Percentiles rank a stretch among this genome's conserved stretches.
These are phyloP conservation scores for Arthroderma uncinatum DNA, from an alignment of 2,329 filamentous ascomycete species.

Conservation along the genomic window DNA sequence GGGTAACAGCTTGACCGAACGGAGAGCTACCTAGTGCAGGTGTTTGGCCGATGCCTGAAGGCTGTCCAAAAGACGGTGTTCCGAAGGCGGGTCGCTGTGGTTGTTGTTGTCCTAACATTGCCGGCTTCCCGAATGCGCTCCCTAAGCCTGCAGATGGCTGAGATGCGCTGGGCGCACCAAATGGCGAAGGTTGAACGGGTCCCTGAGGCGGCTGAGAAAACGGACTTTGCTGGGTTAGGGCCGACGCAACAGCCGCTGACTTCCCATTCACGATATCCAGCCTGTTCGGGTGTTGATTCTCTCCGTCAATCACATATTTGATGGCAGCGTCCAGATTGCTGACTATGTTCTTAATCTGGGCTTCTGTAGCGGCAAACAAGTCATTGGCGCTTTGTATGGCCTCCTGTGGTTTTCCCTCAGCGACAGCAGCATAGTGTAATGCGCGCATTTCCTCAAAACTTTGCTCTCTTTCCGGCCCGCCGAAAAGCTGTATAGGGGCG, in stretches of 20 bases:
- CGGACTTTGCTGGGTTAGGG: conserved; percentile 13
- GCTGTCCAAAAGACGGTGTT: conserved; percentile 3
- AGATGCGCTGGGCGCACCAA: background rate
- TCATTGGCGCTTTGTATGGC: conserved; percentile 43
- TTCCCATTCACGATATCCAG: conserved; percentile 41
- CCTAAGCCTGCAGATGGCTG: conserved; percentile 12
- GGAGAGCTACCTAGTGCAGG: conserved; percentile 4
- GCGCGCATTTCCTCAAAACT: conserved; percentile 80
- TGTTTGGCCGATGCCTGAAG: conserved; percentile 13
- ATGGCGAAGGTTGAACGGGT: conserved; percentile 6
- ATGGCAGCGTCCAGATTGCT: conserved; percentile 61
- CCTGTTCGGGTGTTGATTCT: conserved; percentile 64
- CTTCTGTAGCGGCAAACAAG: conserved; percentile 53
- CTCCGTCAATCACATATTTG: conserved; percentile 54
- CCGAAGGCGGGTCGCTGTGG: conserved; percentile 13
- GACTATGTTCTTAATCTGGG: conserved; percentile 61
- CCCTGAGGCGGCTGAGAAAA: conserved; percentile 23
- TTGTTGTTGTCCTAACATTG: conserved; percentile 26
- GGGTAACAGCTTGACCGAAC: conserved; percentile 20
- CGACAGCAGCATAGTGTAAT: conserved; percentile 54
- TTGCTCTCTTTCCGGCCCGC: conserved; percentile 65
- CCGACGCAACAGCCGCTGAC: background rate
- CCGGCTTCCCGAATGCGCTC: conserved; percentile 32
- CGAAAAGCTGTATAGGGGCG: conserved; percentile 72
- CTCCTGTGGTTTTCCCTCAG: conserved; percentile 48